Conservation (phyloP, 257 asterid species). For the Solanum neorickii region DNA sequence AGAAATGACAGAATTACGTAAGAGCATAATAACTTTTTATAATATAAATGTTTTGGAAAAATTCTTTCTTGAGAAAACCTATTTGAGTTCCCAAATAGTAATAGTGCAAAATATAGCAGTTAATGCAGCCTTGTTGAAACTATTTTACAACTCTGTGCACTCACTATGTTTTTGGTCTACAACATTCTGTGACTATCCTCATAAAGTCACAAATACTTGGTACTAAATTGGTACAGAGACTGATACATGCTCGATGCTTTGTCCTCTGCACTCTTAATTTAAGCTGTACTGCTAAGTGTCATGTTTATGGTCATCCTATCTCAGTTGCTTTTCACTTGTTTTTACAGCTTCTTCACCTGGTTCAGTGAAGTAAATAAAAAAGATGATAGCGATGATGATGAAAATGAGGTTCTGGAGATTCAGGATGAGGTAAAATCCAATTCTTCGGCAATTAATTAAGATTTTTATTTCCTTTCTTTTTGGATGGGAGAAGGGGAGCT, state of each 20-base stretch:
- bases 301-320: background rate
- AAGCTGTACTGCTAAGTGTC: background rate
- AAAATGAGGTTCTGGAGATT: conserved; percentile 13
- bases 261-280: background rate
- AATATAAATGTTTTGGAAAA: background rate
- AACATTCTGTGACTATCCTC: background rate
- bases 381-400: conserved; percentile 62
- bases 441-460: background rate
- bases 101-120: background rate
- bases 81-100: background rate
- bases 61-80: background rate
- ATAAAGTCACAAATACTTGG: background rate
- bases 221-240: background rate
- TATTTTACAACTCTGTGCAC: background rate
- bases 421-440: conserved; percentile 63
- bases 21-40: background rate
- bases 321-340: background rate
- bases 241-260: background rate
- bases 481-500: background rate
- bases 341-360: conserved; percentile 88
- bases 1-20: too few species aligned
- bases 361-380: conserved; percentile 47
- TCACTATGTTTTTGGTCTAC: background rate
- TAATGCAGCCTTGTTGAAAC: background rate
- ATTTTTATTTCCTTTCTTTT: background rate